Conservation (phyloP, 1,284 basidiomycete genomes). For the Pyrrhoderma lamaoense region DNA sequence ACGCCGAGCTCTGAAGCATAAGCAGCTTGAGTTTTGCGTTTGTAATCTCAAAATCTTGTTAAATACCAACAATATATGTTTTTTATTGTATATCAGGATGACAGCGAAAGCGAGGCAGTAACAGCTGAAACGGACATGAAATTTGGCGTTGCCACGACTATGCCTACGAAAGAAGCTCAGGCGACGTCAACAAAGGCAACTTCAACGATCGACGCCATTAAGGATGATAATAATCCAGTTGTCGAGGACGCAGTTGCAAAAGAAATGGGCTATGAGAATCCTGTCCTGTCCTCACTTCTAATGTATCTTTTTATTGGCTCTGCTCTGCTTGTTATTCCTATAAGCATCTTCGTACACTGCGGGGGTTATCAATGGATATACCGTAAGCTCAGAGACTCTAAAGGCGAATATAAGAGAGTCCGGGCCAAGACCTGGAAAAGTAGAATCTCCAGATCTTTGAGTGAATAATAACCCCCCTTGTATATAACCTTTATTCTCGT, state of each 20-base stretch:
- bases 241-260: conserved; percentile 16
- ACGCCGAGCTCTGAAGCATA: conserved; percentile 74
- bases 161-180: conserved; percentile 17
- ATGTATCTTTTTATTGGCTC: conserved; percentile 40
- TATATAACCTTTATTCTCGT: neutral
- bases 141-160: conserved; percentile 17
- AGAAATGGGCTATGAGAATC: conserved; percentile 24
- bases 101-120: neutral
- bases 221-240: conserved; percentile 17
- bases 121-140: conserved; percentile 3
- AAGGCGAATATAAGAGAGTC: conserved; percentile 39
- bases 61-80: conserved; percentile 45
- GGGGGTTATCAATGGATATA: conserved; percentile 44
- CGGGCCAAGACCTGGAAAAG: conserved; percentile 46
- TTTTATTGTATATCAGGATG: conserved; percentile 25
- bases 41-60: conserved; percentile 25
- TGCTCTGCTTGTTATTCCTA: conserved; percentile 39
- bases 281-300: conserved; percentile 25
- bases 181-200: conserved; percentile 15
- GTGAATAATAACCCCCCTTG: neutral
- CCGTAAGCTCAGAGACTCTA: conserved; percentile 32
- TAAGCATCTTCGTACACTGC: conserved; percentile 50
- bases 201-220: conserved; percentile 10
- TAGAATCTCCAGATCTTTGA: conserved; percentile 25
- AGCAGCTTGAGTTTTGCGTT: conserved; percentile 32